These are phyloP conservation scores for Chiua virens DNA, from an alignment of 768 basidiomycete genomes.

Conservation along the genomic window DNA sequence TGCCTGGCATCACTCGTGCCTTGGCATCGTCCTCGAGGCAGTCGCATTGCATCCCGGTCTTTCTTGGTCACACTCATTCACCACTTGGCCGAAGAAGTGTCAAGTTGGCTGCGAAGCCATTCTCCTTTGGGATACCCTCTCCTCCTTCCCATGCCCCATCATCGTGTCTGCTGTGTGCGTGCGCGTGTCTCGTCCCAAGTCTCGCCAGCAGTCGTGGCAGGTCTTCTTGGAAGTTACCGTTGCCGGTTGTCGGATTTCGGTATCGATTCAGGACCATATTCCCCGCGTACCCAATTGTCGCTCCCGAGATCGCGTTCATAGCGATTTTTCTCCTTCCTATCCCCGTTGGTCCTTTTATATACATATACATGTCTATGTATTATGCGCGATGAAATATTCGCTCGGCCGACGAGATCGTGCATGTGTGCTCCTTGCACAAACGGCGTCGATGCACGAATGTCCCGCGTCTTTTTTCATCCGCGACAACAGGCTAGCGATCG, in stretches of 20 bases:
- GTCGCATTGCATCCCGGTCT: slow-evolving; percentile 27
- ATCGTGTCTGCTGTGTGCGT: neutral
- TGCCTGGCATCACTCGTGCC: slow-evolving; percentile 28
- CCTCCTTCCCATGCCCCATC: too few species aligned
- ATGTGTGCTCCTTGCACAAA: neutral
- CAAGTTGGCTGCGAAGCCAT: slow-evolving; percentile 9
- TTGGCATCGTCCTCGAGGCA: slow-evolving; percentile 36
- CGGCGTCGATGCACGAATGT: slow-evolving; percentile 8
- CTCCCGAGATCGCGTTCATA: slow-evolving; percentile 27
- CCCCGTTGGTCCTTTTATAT: slow-evolving; percentile 17
- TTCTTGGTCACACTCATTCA: slow-evolving; percentile 21
- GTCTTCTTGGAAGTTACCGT: slow-evolving; percentile 2
- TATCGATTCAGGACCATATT: neutral
- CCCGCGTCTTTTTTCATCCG: slow-evolving; percentile 15
- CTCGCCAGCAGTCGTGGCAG: neutral
- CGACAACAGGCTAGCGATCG: slow-evolving; percentile 20
- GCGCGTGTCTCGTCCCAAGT: neutral
- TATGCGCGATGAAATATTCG: neutral
- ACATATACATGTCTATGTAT: slow-evolving; percentile 5
- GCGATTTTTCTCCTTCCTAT: slow-evolving; percentile 16
- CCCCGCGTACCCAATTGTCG: slow-evolving; percentile 6
- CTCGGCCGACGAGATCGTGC: slow-evolving; percentile 10
- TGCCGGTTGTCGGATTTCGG: slow-evolving; percentile 15
- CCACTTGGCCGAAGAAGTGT: slow-evolving; percentile 6
- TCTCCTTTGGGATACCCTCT: slow-evolving; percentile 11